These are phyloP conservation scores for Lophiostoma macrostomum DNA, from an alignment of 495 filamentous ascomycete genomes.

Conservation along the genomic window DNA sequence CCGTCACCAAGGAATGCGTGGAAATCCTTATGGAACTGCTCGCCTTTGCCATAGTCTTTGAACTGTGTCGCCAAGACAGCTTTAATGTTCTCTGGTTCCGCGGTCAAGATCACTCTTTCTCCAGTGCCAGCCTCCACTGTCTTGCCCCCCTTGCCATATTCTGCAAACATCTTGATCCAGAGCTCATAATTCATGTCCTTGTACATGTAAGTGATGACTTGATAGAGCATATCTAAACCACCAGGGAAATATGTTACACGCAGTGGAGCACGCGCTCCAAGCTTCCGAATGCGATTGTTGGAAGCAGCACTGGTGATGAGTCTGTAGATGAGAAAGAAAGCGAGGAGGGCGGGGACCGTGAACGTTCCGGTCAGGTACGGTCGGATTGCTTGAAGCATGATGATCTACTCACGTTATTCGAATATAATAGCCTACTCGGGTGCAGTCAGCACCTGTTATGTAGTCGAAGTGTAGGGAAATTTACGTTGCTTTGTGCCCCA, in stretches of 20 bases:
- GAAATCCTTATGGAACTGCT: conserved; percentile 50
- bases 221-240: conserved; percentile 60
- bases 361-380: conserved; percentile 5
- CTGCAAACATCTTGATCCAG: conserved; percentile 54
- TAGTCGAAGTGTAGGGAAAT: too few relatives aligned
- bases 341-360: conserved; percentile 6
- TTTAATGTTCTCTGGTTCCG: conserved; percentile 58
- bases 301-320: background rate
- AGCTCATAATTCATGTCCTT: conserved; percentile 55
- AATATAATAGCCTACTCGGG: too few relatives aligned
- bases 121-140: conserved; percentile 57
- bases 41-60: conserved; percentile 54
- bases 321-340: conserved; percentile 3
- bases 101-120: conserved; percentile 48
- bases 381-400: conserved; percentile 12
- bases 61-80: conserved; percentile 56
- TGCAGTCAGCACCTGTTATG: too few relatives aligned
- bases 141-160: conserved; percentile 35
- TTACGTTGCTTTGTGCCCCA: too few relatives aligned
- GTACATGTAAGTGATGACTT: conserved; percentile 49
- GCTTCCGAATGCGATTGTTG: conserved; percentile 6
- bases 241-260: conserved; percentile 32
- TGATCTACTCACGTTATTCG: too few relatives aligned
- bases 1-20: conserved; percentile 54
- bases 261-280: conserved; percentile 36